Base-by-base conservation (phyloP, 352 stramenopile species). In the Globisporangium perplexum region DNA sequence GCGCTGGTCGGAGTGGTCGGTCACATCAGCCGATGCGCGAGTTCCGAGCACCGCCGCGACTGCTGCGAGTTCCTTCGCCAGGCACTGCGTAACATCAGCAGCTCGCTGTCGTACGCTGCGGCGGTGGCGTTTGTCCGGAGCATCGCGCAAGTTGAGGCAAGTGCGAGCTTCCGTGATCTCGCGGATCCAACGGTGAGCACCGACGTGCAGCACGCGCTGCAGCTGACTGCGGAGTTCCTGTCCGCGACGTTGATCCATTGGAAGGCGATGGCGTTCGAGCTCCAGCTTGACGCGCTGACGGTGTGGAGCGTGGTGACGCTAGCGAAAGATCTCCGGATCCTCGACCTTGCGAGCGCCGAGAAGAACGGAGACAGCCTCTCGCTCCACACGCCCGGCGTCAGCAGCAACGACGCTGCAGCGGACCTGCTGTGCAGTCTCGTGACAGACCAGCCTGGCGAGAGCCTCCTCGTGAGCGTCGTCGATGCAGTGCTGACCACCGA, bases 21-120 rank as follows among this genome's bases (percentile, higher is more conserved):
- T 4, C 80, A 90, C 48, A 48, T 85, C 2, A 44, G 63, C 1
- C 63, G 22, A 1, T 88, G 77, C 22, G 30, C 56, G 30, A 74
- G 54, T 33, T 45, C 55, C 45, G 33, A 24, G 2, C 77, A 86
- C 22, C 71, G 71, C 17, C 53, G 59, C 6, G 66, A 81, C 47
- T 88, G 77, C 52, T 68, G 31, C 45, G 58, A 66, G 43, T 72
- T 87, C 36, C 55, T 88, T 39, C 74, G 61, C 31, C 74, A 76
- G 30, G 50, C 63, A 10, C 69, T 86, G 15, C 53, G 66, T 5
- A 87, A 80, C 46, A 39, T 70, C 7, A 23, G 50, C n/a, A 58
- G 67, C 23, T 51, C 31, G 14, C 57, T 80, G 24, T 49, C 71
- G n/a, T 82, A 80, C 35, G 65, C 65, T 10, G 60, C 68, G 18